Evolutionary conservation across 768 basidiomycete genomes (phyloP).

Genomic region (Epithele typhae): DNA sequence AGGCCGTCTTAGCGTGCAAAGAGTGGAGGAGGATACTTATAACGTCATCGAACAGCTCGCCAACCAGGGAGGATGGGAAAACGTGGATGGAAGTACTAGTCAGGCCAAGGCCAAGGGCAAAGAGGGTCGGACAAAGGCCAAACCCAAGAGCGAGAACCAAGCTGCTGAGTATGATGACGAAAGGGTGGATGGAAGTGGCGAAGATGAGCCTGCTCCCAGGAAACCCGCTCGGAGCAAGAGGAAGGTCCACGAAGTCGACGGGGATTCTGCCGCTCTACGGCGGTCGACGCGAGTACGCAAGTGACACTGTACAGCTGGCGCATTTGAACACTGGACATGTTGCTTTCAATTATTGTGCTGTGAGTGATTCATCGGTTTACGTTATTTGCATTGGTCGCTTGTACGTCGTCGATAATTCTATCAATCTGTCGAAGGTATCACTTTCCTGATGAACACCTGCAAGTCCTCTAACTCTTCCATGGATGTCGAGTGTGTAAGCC

Average conservation of each 20-base stretch:
- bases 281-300: constrained; percentile 18
- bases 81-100: background rate
- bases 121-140: constrained; percentile 1
- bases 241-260: constrained; percentile 5
- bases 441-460: constrained; percentile 62
- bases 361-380: no score
- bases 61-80: constrained; percentile 77
- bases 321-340: no score
- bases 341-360: no score
- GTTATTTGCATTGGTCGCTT: no score
- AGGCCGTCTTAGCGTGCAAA: constrained; percentile 86
- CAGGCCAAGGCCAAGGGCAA: background rate
- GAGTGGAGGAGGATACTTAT: constrained; percentile 65
- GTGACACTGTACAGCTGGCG: background rate
- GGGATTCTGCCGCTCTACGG: background rate
- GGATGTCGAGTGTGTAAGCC: constrained; percentile 62
- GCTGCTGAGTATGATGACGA: background rate
- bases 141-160: background rate
- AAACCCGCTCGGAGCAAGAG: constrained; percentile 10
- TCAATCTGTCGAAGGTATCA: constrained; percentile 33
- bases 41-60: constrained; percentile 56
- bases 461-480: constrained; percentile 67
- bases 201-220: no score
- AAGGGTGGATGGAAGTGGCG: no score
- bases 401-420: no score